Base-by-base conservation (phyloP, 1,139 yeast species). In the Sugiyamaella japonica region DNA sequence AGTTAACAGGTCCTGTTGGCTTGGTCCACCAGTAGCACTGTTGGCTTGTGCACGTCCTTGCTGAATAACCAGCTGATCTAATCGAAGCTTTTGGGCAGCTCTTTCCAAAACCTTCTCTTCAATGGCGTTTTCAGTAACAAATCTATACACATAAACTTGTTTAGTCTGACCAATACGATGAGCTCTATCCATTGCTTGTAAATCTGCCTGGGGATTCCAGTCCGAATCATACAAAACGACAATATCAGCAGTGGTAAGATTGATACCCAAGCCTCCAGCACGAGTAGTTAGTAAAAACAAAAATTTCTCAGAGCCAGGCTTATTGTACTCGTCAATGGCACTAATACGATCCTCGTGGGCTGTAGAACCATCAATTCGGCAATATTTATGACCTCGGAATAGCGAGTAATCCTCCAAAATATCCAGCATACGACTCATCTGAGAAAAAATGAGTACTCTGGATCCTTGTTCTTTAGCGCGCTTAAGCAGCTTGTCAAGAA, bases 131-230 rank as follows among this genome's bases (percentile, higher is more conserved):
- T 93, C 98, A 4, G 98, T 91, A 36, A 93, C 95, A 71, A 93
- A 87, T 63, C 99, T 76, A 67, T 80, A 91, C 6, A 93, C 98
- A 61, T 84, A 83, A 7, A 93, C 99, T 72, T 93, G 99, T 67
- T 91, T 93, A 70, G 89, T 91, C 70, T 93, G 99, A 9, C 99
- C 99, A 67, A 93, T 93, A 75, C 99, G 84, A 70, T 93, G 99
- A 0, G 99, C 99, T 68, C 99, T 81, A 70, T 93, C 99, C 99
- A 93, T 93, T 1, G 99, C 98, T 72, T 93, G 99, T 64, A 93
- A 77, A 77, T 93, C 99, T 0, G 98, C 98, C 69, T 93, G 99
- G 1, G 99, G 99, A 67, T 93, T 93, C 99, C 99, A 93, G 72
- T 93, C 99, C 1, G 97, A 89, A 70, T 93, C 99, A 66, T 84